Conservation (phyloP, 768 basidiomycete genomes). For the Hortiboletus flavorubellus region DNA sequence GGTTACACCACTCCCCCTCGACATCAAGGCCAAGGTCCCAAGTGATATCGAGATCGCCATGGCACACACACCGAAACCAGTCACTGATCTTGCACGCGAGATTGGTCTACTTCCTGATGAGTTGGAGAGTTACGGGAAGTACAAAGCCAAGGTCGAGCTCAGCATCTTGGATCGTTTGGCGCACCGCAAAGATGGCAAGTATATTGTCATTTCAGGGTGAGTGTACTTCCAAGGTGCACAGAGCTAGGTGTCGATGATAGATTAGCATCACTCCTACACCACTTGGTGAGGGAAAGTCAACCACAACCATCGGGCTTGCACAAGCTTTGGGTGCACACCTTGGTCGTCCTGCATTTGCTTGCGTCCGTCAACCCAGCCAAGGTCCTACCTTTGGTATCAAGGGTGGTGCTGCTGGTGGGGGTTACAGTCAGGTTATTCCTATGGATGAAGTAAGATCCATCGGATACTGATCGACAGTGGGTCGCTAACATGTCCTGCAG, state of each 20-base stretch:
- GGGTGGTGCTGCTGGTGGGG: conserved; percentile 96
- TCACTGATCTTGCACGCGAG: conserved; percentile 80
- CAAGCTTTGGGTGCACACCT: conserved; percentile 96
- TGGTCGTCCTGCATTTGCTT: conserved; percentile 89
- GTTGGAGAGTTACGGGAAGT: conserved; percentile 90
- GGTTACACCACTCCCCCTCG: conserved; percentile 75
- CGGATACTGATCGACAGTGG: background rate
- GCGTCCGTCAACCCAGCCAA: conserved; percentile 97
- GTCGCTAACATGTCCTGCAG: conserved; percentile 34
- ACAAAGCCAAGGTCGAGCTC: conserved; percentile 96
- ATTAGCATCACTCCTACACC: conserved; percentile 91
- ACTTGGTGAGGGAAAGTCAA: conserved; percentile 97
- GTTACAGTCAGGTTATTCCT: conserved; percentile 98
- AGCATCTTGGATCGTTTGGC: conserved; percentile 79
- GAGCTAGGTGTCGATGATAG: background rate
- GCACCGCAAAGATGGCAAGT: conserved; percentile 90
- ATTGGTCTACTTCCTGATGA: conserved; percentile 85
- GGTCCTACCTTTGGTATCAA: conserved; percentile 99
- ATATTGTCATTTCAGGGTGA: conserved; percentile 92
- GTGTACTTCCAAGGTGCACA: conserved; percentile 11
- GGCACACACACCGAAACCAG: conserved; percentile 89
- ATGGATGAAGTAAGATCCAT: conserved; percentile 80
- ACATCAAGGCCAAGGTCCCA: conserved; percentile 83
- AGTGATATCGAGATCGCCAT: conserved; percentile 96
- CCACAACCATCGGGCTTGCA: conserved; percentile 94